These are phyloP conservation scores for Aspergillus coremiiformis DNA, from an alignment of 495 filamentous ascomycete species.

Conservation along the genomic window DNA sequence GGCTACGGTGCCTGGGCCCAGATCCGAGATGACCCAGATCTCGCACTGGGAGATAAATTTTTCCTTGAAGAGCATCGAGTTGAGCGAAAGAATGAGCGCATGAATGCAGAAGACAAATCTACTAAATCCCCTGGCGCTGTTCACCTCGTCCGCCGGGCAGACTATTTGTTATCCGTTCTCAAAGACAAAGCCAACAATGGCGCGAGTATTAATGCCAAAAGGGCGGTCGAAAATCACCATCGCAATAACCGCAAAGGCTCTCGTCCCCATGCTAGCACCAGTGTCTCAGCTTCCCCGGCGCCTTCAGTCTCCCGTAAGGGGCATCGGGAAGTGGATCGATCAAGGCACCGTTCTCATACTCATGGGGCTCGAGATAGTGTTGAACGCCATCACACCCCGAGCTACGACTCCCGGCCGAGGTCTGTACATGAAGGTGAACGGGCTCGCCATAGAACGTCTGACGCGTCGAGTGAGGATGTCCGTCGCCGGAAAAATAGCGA, in stretches of 20 bases:
- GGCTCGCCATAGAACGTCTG: conserved; percentile 31
- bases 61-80: conserved; percentile 98
- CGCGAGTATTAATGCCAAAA: conserved; percentile 59
- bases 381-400: conserved; percentile 41
- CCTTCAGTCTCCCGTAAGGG: conserved; percentile 41
- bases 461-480: conserved; percentile 35
- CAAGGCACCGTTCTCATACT: conserved; percentile 42
- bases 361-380: conserved; percentile 40
- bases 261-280: conserved; percentile 32
- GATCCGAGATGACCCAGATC: conserved; percentile 85
- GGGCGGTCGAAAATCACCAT: conserved; percentile 81
- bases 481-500: conserved; percentile 38
- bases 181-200: conserved; percentile 66
- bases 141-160: conserved; percentile 87
- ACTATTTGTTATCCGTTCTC: conserved; percentile 87
- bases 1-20: conserved; percentile 90
- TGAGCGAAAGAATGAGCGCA: conserved; percentile 87
- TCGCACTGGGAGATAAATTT: conserved; percentile 84
- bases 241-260: conserved; percentile 69
- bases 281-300: conserved; percentile 49
- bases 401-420: conserved; percentile 31
- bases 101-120: conserved; percentile 61
- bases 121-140: conserved; percentile 93
- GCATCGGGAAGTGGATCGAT: conserved; percentile 45
- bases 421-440: conserved; percentile 30